Base-by-base conservation (phyloP, 768 basidiomycete genomes). In the Sutorius australiensis region DNA sequence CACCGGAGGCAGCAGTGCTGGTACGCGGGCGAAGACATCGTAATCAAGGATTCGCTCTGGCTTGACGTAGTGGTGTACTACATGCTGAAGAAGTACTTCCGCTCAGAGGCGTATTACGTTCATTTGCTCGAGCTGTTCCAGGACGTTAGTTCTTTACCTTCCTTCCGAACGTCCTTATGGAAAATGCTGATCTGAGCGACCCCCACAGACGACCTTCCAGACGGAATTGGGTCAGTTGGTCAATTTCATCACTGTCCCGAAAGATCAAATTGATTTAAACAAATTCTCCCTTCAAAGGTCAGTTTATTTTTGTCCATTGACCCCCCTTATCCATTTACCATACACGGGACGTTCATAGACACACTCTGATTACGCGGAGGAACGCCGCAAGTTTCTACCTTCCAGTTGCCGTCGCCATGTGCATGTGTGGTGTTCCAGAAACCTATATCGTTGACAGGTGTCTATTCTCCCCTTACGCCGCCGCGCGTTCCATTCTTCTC, bases 211-310 rank as follows among this genome's bases (percentile, higher is more conserved):
- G 2, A 27, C 52, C 27, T 53, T 53, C 17, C 52, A 42, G 33
- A 30, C 28, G 5, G 39, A 21, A 28, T 41, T 53, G 50, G 40
- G 52, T 19, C 52, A 53, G 19, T 16, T 53, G 50, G 38, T 53
- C 14, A 19, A 53, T 17, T 14, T 17, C 2, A 17, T 34, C 16
- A 53, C 50, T 0, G 19, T 33, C 7, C 19, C 52, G 3, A 33
- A 41, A 12, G 28, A 34, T 6, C 50, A 8, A 13, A 17, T 53
- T 6, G 50, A 53, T 31, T 14, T 53, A 10, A n/a, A 17, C 16
- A 53, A 33, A 41, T 53, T 53, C 19, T 53, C 52, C 0, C 32
- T 53, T 6, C 32, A 53, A 34, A 53, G 21, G 52, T 53, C 14
- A 5, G 48, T 21, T 16, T 44, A n/a, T 6, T 21, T 37, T 28